These are phyloP conservation scores for Aureobasidium sp. DNA, from an alignment of 2,329 filamentous ascomycete genomes.

Conservation along the genomic window DNA sequence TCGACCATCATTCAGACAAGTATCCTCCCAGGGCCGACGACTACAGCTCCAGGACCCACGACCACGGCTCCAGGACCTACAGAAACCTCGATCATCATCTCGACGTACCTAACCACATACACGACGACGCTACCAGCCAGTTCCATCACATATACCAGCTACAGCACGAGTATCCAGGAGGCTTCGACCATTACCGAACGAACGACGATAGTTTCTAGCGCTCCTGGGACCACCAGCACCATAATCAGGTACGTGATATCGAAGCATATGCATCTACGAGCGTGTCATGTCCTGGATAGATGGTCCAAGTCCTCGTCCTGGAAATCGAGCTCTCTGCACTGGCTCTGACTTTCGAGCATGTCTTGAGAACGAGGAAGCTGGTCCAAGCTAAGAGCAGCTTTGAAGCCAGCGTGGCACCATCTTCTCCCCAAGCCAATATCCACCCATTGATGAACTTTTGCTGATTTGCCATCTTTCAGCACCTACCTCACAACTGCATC, in stretches of 20 bases:
- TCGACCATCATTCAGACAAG: background rate
- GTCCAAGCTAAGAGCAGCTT: background rate
- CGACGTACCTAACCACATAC: background rate
- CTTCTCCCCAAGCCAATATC: too few species aligned
- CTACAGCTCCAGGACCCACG: background rate
- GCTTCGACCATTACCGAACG: background rate
- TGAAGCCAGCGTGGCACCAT: background rate
- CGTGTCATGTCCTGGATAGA: background rate
- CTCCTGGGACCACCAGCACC: constrained; percentile 1
- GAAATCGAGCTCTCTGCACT: too few species aligned
- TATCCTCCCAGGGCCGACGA: background rate
- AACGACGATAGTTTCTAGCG: background rate
- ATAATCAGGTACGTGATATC: background rate
- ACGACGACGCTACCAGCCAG: background rate
- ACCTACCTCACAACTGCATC: background rate
- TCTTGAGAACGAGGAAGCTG: background rate
- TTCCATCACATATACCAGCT: background rate
- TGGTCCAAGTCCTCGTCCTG: background rate
- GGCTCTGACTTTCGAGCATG: background rate
- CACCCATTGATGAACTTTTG: background rate
- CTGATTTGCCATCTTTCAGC: background rate
- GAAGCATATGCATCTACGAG: too few species aligned
- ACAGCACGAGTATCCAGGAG: background rate
- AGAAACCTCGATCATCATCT: background rate
- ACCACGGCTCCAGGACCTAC: background rate